Evolutionary conservation across 2,329 filamentous ascomycete genomes (phyloP).

Genomic region (Epichloe sp.): DNA sequence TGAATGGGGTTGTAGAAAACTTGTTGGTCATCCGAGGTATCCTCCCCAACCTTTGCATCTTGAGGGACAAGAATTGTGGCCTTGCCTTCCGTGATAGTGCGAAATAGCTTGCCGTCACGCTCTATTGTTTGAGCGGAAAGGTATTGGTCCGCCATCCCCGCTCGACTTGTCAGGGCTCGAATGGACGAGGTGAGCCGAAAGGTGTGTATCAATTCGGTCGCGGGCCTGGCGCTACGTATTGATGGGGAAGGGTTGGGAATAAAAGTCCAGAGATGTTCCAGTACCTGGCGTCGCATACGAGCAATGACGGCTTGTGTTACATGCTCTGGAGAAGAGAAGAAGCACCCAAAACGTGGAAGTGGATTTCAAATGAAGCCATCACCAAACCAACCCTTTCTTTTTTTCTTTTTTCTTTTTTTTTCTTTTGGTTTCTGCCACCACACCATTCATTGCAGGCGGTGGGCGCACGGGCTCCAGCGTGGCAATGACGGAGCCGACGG

Average conservation of each 20-base stretch:
- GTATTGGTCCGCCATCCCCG: constrained; percentile 8
- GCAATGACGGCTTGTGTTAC: background rate
- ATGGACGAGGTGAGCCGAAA: background rate
- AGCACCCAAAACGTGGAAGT: no score
- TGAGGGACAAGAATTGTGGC: constrained; percentile 43
- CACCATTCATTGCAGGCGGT: constrained; percentile 9
- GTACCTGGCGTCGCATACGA: background rate
- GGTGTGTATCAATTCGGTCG: background rate
- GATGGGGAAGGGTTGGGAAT: background rate
- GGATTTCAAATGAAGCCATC: background rate
- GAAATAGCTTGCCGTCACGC: constrained; percentile 34
- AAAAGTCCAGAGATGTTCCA: background rate
- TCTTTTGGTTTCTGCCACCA: constrained; percentile 5
- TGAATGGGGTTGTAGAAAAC: constrained; percentile 99
- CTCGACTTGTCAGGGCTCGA: constrained; percentile 1
- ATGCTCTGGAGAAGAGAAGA: background rate
- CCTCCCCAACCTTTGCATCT: constrained; percentile 29
- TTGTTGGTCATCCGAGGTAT: constrained; percentile 52
- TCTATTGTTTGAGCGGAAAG: constrained; percentile 14
- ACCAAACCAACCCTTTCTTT: constrained; percentile 11
- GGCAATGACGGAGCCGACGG: no score
- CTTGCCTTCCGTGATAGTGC: constrained; percentile 40
- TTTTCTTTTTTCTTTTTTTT: constrained; percentile 8
- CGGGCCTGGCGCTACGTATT: background rate
- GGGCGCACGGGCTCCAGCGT: background rate